A percentile compares a stretch with the other conserved stretches of the same genome.
Evolutionary conservation across 1,284 basidiomycete species (phyloP).

Genomic region (Tremellales sp.): DNA sequence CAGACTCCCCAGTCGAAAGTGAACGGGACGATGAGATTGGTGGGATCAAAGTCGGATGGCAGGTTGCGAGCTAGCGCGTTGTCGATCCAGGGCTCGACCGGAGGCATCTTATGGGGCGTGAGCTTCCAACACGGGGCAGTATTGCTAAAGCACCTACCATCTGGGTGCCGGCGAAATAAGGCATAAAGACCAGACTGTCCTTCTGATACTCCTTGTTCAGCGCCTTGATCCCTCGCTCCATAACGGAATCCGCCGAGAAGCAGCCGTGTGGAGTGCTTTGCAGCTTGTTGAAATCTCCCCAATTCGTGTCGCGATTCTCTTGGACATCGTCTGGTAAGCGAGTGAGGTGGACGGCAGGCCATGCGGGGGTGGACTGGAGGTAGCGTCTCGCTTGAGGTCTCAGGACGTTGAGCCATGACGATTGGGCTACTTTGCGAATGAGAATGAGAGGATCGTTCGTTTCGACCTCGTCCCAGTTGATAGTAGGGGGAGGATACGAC

Average conservation of each 20-base stretch:
- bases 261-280: conserved; percentile 23
- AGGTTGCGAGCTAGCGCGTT: conserved; percentile 22
- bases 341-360: conserved; percentile 23
- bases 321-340: conserved; percentile 15
- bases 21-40: conserved; percentile 42
- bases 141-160: conserved; percentile 11
- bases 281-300: conserved; percentile 14
- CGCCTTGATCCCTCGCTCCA: conserved; percentile 21
- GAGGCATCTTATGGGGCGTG: conserved; percentile 17
- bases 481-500: conserved; percentile 20
- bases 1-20: conserved; percentile 46
- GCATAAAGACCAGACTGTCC: conserved; percentile 40
- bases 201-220: conserved; percentile 21
- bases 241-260: conserved; percentile 27
- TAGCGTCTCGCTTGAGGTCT: conserved; percentile 27
- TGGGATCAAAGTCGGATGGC: conserved; percentile 16
- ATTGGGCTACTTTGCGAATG: conserved; percentile 14
- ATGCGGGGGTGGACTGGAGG: conserved; percentile 14
- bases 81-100: conserved; percentile 13
- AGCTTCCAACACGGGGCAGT: conserved; percentile 15
- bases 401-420: conserved; percentile 33
- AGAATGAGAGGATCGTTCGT: conserved; percentile 15
- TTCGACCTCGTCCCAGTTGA: conserved; percentile 8
- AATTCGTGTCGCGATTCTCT: conserved; percentile 11
- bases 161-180: conserved; percentile 30